phyloP scores from a whole-genome alignment of 495 filamentous ascomycete genomes.

The Xanthoparmelia taractica region DNA sequence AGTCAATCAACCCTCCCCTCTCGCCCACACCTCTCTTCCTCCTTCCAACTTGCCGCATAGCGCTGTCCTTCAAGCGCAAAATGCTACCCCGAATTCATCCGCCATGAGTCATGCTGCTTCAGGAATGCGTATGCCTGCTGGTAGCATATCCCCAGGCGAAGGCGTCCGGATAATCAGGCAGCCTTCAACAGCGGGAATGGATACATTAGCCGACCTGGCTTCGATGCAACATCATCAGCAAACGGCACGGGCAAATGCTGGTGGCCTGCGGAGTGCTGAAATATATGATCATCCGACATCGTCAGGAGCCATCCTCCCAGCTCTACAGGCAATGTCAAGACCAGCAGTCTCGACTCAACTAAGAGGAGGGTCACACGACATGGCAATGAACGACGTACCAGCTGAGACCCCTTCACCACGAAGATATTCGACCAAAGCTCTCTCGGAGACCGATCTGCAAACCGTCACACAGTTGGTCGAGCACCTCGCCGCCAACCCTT shows the following conservation, averaged over 20 bases:
- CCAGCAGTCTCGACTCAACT: conserved; percentile 38
- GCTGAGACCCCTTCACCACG: conserved; percentile 39
- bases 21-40: conserved; percentile 17
- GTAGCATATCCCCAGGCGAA: conserved; percentile 33
- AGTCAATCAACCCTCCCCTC: conserved; percentile 12
- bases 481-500: conserved; percentile 52
- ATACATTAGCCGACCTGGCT: conserved; percentile 57
- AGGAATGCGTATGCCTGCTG: conserved; percentile 22
- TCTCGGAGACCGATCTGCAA: conserved; percentile 48
- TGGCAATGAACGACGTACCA: conserved; percentile 50
- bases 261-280: conserved; percentile 40
- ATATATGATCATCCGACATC: conserved; percentile 45
- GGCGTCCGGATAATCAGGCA: conserved; percentile 34
- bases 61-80: conserved; percentile 23
- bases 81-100: conserved; percentile 23
- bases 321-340: conserved; percentile 44
- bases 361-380: conserved; percentile 46
- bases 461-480: conserved; percentile 46
- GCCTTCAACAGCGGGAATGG: conserved; percentile 54
- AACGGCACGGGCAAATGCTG: conserved; percentile 38
- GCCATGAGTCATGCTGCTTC: conserved; percentile 19
- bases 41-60: conserved; percentile 21
- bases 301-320: conserved; percentile 40
- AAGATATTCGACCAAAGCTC: conserved; percentile 42
- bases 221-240: conserved; percentile 60